Base-by-base conservation (phyloP, 225 moss, liverwort and hornwort species). In the Straminergon stramineum region DNA sequence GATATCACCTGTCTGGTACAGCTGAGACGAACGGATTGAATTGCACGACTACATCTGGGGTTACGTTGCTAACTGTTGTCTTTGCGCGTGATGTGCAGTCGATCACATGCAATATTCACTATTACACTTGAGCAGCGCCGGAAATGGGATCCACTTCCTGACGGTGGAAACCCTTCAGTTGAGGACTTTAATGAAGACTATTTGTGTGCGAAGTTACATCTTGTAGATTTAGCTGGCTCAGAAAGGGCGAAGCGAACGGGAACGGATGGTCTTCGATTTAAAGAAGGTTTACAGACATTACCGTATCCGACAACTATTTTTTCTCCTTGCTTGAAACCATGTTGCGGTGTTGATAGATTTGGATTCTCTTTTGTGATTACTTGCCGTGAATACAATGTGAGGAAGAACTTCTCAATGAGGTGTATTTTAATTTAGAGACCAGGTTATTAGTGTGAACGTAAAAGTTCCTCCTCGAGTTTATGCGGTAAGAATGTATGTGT, bases 21-120 rank as follows among this genome's bases (percentile, higher is more conserved):
- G 51, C 39, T 41, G 86, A 39, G 79, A 51, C 52, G 32, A 63
- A 58, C 58, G 39, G 77, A 64, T 86, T 78, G 39, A 73, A 86
- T 71, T 83, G 63, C 64, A 51, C 63, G 60, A 81, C 58, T 62
- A 61, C 83, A 52, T 81, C 52, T 55, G 65, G 83, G 28, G 37
- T 65, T 34, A 26, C 41, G 52, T 73, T 74, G 79, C 79, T 91
- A 34, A 86, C 79, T 70, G 51, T 78, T 73, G 66, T 57, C 76
- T 89, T 75, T 62, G 83, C 45, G 61, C 66, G 53, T 87, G 51
- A 70, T 75, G 74, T 93, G 81, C 95, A 98, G 98, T 92, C 98
- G 98, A 75, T 98, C 98, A 74, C 98, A 99, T 91, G 98, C 98
- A 58, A 99, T 99, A 79, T 97, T 99, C 85, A 99, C 98, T 30